Base-by-base conservation (phyloP, 2,329 filamentous ascomycete genomes). In the Penicillium decumbens region DNA sequence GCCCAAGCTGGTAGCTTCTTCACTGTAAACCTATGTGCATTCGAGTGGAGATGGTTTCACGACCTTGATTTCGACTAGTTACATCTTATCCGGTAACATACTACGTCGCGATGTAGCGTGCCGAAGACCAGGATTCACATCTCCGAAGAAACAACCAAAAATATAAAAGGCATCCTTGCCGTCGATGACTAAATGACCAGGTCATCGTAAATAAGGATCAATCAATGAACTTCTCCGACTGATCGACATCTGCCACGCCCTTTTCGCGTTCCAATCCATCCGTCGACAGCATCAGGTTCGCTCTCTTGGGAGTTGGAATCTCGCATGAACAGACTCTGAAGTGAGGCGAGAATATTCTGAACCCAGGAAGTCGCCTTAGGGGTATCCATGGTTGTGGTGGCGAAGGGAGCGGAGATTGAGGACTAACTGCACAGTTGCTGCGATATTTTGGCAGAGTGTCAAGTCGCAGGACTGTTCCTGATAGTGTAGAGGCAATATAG, bases 221-320 rank as follows among this genome's bases (percentile, higher is more conserved):
- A 37, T 52, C 46, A 60, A 38, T 51, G 57, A 23, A 48, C 41
- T 30, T 54, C 54, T 20, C 59, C 59, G 41, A 57, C 51, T 38
- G 57, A 56, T 1, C 56, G 57, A 50, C 57, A 61, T 18, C 59
- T 43, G 23, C 51, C 49, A 32, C 48, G 53, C 9, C 54, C 53
- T 6, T 38, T 48, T 3, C 53, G 50, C 32, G 50, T 41, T 13
- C 59, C 59, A 37, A 61, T 51, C 59, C 59, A 61, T 6, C 50
- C 57, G 13, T 41, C 51, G 8, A 61, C 51, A 15, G 54, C 57
- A 44, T 61, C 58, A 1, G 57, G 45, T 15, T 60, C 58, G 15
- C 41, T 23, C 33, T 56, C 27, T 20, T 33, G 13, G n/a, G 25
- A 20, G 10, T 29, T 3, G 7, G 41, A 27, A 6, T 42, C 33